Evolutionary conservation across 140 eudicot species (phyloP), one percentile per base, ranked within the genome.

Genomic region (Flaveria floridana): DNA sequence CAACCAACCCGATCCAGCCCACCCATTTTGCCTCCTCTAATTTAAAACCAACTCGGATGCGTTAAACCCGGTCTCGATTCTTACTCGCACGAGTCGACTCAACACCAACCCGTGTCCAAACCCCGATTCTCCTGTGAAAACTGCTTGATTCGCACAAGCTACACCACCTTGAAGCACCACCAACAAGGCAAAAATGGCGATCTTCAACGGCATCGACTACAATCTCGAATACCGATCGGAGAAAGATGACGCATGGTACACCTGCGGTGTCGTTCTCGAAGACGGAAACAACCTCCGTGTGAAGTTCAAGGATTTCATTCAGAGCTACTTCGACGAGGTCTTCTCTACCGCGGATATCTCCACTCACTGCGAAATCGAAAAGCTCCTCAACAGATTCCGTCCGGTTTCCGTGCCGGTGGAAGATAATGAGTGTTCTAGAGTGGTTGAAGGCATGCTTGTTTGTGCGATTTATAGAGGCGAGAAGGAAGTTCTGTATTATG

Each of bases 161-260:
- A 34, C 28, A 6, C 26, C 48, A 18, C 18, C 56, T 14, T 63
- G 47, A 64, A 64, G 18, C 71, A 65, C 12, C 30, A 25, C 12
- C 52, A 25, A 18, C 59, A 57, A 83, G 70, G 84, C 52, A 25
- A 26, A 50, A 57, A 83, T 74, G 84, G 42, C 78, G 83, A 18
- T 52, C 3, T 23, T 69, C 57, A 70, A 58, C 65, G 76, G 39
- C 72, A 69, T 6, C 14, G 26, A 68, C 21, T 86, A 73, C 84
- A 71, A 86, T 50, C 53, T 87, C 7, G 97, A 91, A 57, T 88
- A 48, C 82, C 81, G 79, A 9, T 76, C 83, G 44, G 18, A 6
- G 14, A 78, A 55, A 0, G 97, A 91, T 20, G 86, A 86, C 21
- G 90, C 97, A 0, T 91, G 95, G 95, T 88, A 88, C 86, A 80